Percentiles rank a stretch among this genome's conserved stretches.
Evolutionary conservation across 2,329 filamentous ascomycete genomes (phyloP).

Genomic region (Monilinia vaccinii-corymbosi): DNA sequence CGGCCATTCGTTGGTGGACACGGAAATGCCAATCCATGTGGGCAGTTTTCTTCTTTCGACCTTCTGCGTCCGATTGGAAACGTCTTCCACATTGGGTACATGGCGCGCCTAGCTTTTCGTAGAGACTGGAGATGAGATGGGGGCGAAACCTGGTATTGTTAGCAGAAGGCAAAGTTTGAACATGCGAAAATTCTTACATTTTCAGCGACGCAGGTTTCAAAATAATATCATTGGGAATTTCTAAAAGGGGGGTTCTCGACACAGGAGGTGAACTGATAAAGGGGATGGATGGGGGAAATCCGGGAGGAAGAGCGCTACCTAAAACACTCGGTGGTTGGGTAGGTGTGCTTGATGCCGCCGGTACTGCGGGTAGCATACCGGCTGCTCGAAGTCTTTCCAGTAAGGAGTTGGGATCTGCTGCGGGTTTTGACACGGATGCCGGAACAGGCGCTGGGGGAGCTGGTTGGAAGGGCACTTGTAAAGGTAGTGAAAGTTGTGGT

Average conservation of each 20-base stretch:
- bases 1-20: slow-evolving; percentile 79
- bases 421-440: slow-evolving; percentile 32
- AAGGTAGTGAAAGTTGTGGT: slow-evolving; percentile 34
- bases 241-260: slow-evolving; percentile 20
- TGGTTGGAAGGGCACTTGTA: slow-evolving; percentile 18
- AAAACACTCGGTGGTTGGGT: slow-evolving; percentile 33
- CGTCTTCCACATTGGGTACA: slow-evolving; percentile 88
- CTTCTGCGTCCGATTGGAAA: slow-evolving; percentile 68
- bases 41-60: slow-evolving; percentile 74
- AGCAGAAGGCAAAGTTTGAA: slow-evolving; percentile 7
- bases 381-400: slow-evolving; percentile 60
- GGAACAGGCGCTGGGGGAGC: slow-evolving; percentile 26
- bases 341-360: slow-evolving; percentile 32
- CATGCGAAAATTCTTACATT: slow-evolving; percentile 44
- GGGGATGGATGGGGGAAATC: slow-evolving; percentile 28
- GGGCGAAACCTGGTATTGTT: slow-evolving; percentile 53
- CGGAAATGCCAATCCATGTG: slow-evolving; percentile 99
- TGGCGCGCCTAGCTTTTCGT: slow-evolving; percentile 74
- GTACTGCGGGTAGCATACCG: slow-evolving; percentile 49
- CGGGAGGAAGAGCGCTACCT: slow-evolving; percentile 33
- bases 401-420: slow-evolving; percentile 41
- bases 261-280: slow-evolving; percentile 21
- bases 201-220: slow-evolving; percentile 63
- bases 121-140: slow-evolving; percentile 63
- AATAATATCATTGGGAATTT: slow-evolving; percentile 40